Percentiles rank a stretch among this genome's conserved stretches.
Evolutionary conservation across 2,329 filamentous ascomycete genomes (phyloP).

Genomic region (Coniella lustricola): DNA sequence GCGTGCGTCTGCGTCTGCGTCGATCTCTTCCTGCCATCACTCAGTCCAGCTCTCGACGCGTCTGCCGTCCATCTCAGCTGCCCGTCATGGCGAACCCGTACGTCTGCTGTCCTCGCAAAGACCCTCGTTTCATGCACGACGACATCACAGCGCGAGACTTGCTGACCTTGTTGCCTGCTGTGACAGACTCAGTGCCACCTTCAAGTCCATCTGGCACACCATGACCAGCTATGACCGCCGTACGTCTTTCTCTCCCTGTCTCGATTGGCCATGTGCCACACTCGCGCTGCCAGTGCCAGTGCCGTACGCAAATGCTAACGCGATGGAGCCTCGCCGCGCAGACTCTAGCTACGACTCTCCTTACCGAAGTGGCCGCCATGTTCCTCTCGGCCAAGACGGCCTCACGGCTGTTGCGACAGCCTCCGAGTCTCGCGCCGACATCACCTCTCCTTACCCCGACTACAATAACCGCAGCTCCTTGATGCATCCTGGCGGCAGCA

Average conservation of each 20-base stretch:
- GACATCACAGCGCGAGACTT: background rate
- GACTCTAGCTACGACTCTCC: constrained; percentile 92
- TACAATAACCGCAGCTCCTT: constrained; percentile 52
- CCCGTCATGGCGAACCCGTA: constrained; percentile 17
- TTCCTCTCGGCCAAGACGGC: constrained; percentile 65
- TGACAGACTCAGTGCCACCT: constrained; percentile 59
- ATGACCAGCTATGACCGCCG: constrained; percentile 68
- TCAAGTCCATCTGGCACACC: constrained; percentile 92
- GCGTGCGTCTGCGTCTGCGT: constrained; percentile 3
- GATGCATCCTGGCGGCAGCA: constrained; percentile 44
- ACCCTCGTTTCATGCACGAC: background rate
- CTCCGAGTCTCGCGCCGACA: constrained; percentile 78
- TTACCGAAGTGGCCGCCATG: constrained; percentile 83
- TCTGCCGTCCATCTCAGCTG: constrained; percentile 8
- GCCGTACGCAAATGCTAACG: constrained; percentile 8
- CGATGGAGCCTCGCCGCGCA: constrained; percentile 43
- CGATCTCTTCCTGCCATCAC: constrained; percentile 2
- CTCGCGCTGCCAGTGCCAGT: no score
- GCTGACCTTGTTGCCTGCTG: constrained; percentile 6
- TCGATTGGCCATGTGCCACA: no score
- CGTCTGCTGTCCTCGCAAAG: background rate
- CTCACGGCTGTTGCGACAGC: constrained; percentile 86
- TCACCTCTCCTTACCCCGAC: constrained; percentile 72
- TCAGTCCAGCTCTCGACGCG: constrained; percentile 7
- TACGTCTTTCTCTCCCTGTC: constrained; percentile 32